A percentile compares a stretch with the other conserved stretches of the same genome.
Evolutionary conservation across 331 rosid genomes (phyloP).

Genomic region (Dryas integrifolia): DNA sequence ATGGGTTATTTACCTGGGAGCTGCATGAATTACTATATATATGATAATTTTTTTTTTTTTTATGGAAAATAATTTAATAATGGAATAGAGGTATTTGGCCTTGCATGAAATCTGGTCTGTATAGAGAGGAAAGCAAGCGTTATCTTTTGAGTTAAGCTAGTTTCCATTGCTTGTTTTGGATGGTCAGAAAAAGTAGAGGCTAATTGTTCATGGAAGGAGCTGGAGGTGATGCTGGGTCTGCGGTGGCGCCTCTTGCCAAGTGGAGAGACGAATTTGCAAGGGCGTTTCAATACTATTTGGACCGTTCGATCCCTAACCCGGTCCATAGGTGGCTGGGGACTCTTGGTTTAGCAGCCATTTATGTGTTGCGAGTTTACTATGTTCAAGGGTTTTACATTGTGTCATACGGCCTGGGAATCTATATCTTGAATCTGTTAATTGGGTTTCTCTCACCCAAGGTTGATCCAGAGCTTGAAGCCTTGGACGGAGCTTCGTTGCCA

Average conservation of each 20-base stretch:
- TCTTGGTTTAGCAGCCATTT: slow-evolving; percentile 38
- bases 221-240: slow-evolving; percentile 42
- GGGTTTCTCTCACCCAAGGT: slow-evolving; percentile 65
- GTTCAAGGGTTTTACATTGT: slow-evolving; percentile 61
- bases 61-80: too few species aligned
- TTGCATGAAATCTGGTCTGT: background rate
- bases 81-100: background rate
- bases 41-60: too few species aligned
- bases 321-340: slow-evolving; percentile 67
- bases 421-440: slow-evolving; percentile 59
- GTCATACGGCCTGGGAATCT: slow-evolving; percentile 64
- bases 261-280: slow-evolving; percentile 51
- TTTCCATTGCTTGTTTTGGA: slow-evolving; percentile 6
- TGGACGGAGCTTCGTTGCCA: slow-evolving; percentile 62
- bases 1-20: background rate
- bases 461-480: slow-evolving; percentile 65
- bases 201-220: slow-evolving; percentile 49
- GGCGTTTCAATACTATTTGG: slow-evolving; percentile 60
- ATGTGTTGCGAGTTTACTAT: slow-evolving; percentile 52
- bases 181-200: slow-evolving; percentile 22
- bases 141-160: background rate
- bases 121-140: background rate
- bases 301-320: slow-evolving; percentile 54
- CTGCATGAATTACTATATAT: too few species aligned
- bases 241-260: slow-evolving; percentile 50